Conservation (phyloP, 176 grass and related monocot genomes). For the Coix lacrymajobi region DNA sequence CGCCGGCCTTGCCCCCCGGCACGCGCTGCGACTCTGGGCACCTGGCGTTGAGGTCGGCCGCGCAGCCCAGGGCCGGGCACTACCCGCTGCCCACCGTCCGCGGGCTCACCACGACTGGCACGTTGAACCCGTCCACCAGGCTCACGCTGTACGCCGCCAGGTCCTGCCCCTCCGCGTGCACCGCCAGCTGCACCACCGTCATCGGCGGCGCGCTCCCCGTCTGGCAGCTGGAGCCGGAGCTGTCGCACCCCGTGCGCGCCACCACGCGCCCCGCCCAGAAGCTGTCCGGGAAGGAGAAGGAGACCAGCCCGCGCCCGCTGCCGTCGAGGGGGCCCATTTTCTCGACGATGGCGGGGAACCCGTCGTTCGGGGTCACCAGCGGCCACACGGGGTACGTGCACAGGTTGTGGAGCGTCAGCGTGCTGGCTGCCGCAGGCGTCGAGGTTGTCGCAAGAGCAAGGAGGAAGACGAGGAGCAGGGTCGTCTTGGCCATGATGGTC, state of each 20-base stretch:
- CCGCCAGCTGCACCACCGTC: slow-evolving; percentile 30
- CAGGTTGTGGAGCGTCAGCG: slow-evolving; percentile 43
- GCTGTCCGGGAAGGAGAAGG: slow-evolving; percentile 15
- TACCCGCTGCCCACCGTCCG: slow-evolving; percentile 15
- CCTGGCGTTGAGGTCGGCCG: not conserved
- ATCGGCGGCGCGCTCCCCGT: slow-evolving; percentile 29
- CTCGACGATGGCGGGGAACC: slow-evolving; percentile 38
- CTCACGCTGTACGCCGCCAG: slow-evolving; percentile 41
- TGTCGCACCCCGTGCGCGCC: slow-evolving; percentile 10
- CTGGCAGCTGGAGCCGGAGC: slow-evolving; percentile 2
- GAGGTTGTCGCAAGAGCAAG: not conserved
- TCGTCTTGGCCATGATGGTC: not conserved
- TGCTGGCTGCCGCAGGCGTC: not conserved
- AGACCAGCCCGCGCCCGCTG: slow-evolving; percentile 11
- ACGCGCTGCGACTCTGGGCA: not conserved
- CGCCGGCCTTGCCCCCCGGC: not conserved
- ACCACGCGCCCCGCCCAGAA: slow-evolving; percentile 38
- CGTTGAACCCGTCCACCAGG: slow-evolving; percentile 42
- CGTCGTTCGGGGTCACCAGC: slow-evolving; percentile 35
- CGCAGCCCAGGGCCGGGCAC: slow-evolving; percentile 40
- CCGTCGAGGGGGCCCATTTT: slow-evolving; percentile 38
- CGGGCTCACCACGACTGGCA: slow-evolving; percentile 34
- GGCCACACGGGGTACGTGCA: slow-evolving; percentile 47
- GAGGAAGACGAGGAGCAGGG: not conserved
- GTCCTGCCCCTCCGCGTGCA: not conserved